Percentiles rank a stretch among this genome's conserved stretches.
Conservation (phyloP, 148 eudicot species). For the Vaccinium macrocarpon region DNA sequence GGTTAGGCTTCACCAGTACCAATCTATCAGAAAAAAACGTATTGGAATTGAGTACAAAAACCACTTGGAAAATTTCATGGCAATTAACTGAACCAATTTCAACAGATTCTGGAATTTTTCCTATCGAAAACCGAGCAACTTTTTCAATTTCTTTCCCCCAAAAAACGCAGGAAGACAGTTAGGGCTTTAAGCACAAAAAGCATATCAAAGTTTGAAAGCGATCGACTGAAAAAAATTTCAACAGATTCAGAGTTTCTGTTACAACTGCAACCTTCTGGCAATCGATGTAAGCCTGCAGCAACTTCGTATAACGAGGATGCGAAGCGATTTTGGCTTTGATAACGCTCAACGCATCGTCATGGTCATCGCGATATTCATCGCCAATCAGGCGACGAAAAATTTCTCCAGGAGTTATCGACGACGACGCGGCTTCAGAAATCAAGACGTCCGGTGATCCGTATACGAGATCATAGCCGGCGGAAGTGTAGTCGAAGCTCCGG, state of each 20-base stretch:
- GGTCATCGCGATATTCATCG: not conserved
- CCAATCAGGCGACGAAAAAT: not conserved
- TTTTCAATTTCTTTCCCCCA: not conserved
- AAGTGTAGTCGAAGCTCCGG: slow-evolving; percentile 31
- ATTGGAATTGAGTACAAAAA: not conserved
- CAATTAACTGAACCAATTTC: not conserved
- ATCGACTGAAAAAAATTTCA: not conserved
- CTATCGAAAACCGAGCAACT: not conserved
- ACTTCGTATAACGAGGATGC: slow-evolving; percentile 73
- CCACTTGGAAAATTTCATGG: not conserved
- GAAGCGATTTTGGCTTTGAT: slow-evolving; percentile 80
- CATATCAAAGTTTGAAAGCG: not conserved
- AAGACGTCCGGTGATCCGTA: slow-evolving; percentile 66
- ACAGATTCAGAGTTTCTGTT: not conserved
- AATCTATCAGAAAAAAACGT: not conserved
- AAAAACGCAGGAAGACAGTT: not conserved
- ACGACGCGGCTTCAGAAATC: slow-evolving; percentile 49
- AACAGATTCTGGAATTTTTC: not conserved
- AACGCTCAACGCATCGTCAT: slow-evolving; percentile 16
- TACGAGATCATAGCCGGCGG: slow-evolving; percentile 26
- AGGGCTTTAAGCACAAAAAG: not conserved
- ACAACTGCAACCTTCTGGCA: slow-evolving; percentile 67
- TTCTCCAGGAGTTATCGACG: slow-evolving; percentile 12
- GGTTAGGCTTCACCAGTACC: slow-evolving; percentile 4
- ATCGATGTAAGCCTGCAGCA: slow-evolving; percentile 77